Base-by-base conservation (phyloP, 345 rosid species). In the Salix purpurea region DNA sequence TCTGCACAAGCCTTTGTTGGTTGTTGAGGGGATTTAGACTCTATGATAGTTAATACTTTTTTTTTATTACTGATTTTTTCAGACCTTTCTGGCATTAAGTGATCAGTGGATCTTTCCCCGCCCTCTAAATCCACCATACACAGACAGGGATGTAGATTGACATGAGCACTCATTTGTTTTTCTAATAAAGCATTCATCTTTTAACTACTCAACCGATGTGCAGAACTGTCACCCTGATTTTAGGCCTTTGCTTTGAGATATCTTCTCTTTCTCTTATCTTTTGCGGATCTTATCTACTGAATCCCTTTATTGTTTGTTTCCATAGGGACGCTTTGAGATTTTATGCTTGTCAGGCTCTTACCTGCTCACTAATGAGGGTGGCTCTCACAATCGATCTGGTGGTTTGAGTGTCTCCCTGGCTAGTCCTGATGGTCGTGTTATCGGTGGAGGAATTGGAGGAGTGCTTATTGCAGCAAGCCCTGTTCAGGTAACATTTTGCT, bases 361-460 rank as follows among this genome's bases (percentile, higher is more conserved):
- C 82, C 75, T 92, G 83, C 72, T 85, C 39, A 79, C 90, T 21
- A 85, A 72, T 36, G 80, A 79, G 44, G 81, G 87, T 30, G 86
- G 92, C 52, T 78, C 90, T 32, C 87, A 80, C 67, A 82, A 90
- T 72, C 85, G 88, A 85, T 82, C 85, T 73, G 99, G 95, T 67
- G 91, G 91, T 77, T 81, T 96, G 42, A 92, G 94, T 77, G 93
- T 92, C 76, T 93, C 96, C 28, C 92, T 96, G 71, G 98, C 98
- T 67, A 91, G 97, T 78, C 95, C 98, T 0, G 97, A 93, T 76
- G 99, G 99, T 15, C 95, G 89, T 26, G 95, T 96, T 78, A 88
- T 96, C 74, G 99, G 99, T 21, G 99, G 99, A 76, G 92, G 91
- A 39, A 92, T 93, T 64, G 92, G 96, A 24, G 99, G 97, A 58